These are phyloP conservation scores for Phytophthora pluvialis DNA, from an alignment of 352 stramenopile species.

Conservation along the genomic window DNA sequence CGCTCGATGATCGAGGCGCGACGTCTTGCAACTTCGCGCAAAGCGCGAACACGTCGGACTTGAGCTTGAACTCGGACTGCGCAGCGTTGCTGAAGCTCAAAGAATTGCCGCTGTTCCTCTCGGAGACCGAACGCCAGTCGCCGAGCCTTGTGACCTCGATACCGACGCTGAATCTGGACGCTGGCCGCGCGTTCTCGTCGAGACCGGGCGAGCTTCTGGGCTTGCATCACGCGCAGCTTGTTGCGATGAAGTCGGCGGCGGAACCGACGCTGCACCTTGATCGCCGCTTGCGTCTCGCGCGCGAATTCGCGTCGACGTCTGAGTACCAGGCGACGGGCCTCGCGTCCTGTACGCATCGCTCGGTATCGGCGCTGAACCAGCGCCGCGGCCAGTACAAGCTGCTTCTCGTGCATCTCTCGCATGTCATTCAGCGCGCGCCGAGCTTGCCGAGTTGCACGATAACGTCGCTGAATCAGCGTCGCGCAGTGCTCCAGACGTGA, in stretches of 20 bases:
- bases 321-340: conserved; percentile 51
- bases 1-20: conserved; percentile 35
- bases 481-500: conserved; percentile 57
- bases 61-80: conserved; percentile 60
- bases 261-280: conserved; percentile 60
- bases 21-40: conserved; percentile 35
- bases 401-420: conserved; percentile 49
- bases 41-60: conserved; percentile 51
- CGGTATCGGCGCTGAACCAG: conserved; percentile 72
- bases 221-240: conserved; percentile 44
- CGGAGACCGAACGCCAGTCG: conserved; percentile 47
- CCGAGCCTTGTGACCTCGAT: conserved; percentile 56
- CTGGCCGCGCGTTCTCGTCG: conserved; percentile 49
- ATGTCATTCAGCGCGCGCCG: conserved; percentile 40
- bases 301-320: conserved; percentile 40
- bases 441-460: conserved; percentile 49
- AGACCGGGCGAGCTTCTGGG: conserved; percentile 31
- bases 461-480: conserved; percentile 75
- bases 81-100: conserved; percentile 42
- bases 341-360: conserved; percentile 43
- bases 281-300: conserved; percentile 50
- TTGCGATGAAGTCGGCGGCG: conserved; percentile 45
- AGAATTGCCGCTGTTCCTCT: conserved; percentile 38
- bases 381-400: conserved; percentile 48
- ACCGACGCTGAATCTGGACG: conserved; percentile 63